Evolutionary conservation across 129 eudicot species (phyloP), one percentile per base, ranked within the genome.

Genomic region (Artemisia tridentata): DNA sequence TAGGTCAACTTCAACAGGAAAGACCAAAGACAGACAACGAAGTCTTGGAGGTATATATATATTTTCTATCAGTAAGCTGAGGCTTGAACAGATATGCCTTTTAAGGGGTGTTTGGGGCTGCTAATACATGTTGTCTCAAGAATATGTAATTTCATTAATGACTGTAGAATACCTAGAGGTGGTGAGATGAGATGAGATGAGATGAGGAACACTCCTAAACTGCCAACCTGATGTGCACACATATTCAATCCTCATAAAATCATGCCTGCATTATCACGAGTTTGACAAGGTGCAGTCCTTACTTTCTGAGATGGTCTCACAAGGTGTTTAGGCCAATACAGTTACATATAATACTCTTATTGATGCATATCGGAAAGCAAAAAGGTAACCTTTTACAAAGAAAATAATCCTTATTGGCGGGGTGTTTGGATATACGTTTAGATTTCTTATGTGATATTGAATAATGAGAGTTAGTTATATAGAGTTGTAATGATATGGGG

Each of bases 361-460:
- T 59, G 98, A 92, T 83, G 86, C 96, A 27, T 92, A 89, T 46
- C 96, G 98, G 64, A 92, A 87, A 79, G 90, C 96, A 56, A 89
- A 84, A 73, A 88, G 77, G 97, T 91, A 78, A 69, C 41, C 23
- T 49, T 29, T 65, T 15, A 18, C 51, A 19, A 53, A 34, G 60
- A 29, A 29, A 18, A 45, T 51, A 19, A 13, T 47, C 43, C 47
- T 48, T 45, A 3, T 0, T 29, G 34, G 34, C 0, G 34, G 31
- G 6, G 6, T 29, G 34, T 29, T 29, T 29, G 34, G 34, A 4
- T 29, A 27, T 27, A 29, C 6, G 34, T 29, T 29, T 29, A 29
- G 34, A 29, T 29, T 29, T 29, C 6, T 4, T 29, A 29, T 29
- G 34, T 29, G 34, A 29, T 29, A 29, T 29, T 29, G 34, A 29